phyloP scores from a whole-genome alignment of 306 rosid species.

The Canavalia gladiata region DNA sequence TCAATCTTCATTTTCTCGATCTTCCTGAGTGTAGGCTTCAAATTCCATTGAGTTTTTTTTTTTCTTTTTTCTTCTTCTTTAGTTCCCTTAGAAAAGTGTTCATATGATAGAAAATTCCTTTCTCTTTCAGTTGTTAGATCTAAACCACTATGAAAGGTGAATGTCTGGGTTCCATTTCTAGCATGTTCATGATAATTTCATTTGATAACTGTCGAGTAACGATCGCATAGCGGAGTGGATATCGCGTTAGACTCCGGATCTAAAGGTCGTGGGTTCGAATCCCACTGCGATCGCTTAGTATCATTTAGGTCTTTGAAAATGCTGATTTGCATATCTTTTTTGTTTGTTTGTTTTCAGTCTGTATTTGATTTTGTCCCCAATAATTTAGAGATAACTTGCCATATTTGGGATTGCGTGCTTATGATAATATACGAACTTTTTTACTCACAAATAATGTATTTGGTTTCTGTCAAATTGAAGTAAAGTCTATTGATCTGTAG shows the following conservation, averaged over 20 bases:
- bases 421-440: background rate
- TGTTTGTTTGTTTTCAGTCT: background rate
- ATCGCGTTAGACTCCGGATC: conserved; percentile 99
- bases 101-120: background rate
- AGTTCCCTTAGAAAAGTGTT: background rate
- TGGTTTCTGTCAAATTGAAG: background rate
- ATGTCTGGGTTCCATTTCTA: background rate
- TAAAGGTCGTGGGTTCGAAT: conserved; percentile 99
- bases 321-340: background rate
- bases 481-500: background rate
- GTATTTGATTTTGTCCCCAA: background rate
- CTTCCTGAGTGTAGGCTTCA: background rate
- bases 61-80: background rate
- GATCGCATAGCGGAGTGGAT: conserved; percentile 99
- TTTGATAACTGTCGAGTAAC: background rate
- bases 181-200: background rate
- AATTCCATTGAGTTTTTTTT: background rate
- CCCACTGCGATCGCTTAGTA: conserved; percentile 90
- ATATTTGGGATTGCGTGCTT: background rate
- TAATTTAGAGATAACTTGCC: conserved; percentile 2
- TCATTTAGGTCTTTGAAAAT: no score
- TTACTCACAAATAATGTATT: background rate
- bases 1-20: conserved; percentile 24
- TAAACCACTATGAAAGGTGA: background rate
- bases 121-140: conserved; percentile 33